A percentile compares a stretch with the other conserved stretches of the same genome.
phyloP scores from a whole-genome alignment of 805 yeast species.

The Zygotorulaspora florentina region DNA sequence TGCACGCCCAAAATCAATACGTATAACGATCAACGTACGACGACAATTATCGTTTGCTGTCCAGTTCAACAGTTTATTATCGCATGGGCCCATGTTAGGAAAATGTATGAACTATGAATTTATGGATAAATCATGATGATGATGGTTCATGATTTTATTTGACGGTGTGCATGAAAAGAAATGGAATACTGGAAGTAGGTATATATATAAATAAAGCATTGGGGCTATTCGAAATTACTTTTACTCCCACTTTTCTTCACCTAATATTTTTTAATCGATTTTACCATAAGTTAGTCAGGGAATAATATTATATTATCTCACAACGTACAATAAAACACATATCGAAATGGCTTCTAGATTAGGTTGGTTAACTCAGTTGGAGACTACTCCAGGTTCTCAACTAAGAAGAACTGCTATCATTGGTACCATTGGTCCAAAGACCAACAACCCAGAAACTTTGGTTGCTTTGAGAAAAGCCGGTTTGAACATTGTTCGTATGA shows the following conservation, averaged over 20 bases:
- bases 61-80: neutral
- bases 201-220: conserved; percentile 8
- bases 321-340: conserved; percentile 3
- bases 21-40: neutral
- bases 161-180: neutral
- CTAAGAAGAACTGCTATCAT: conserved; percentile 94
- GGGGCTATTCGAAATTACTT: conserved; percentile 1
- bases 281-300: conserved; percentile 2
- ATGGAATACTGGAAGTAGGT: neutral
- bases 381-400: conserved; percentile 73
- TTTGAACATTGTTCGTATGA: conserved; percentile 96
- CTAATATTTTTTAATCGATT: neutral
- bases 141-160: neutral
- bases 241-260: neutral
- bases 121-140: neutral
- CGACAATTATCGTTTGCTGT: neutral
- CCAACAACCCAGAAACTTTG: conserved; percentile 82
- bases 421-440: conserved; percentile 98
- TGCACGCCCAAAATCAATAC: neutral
- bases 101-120: neutral
- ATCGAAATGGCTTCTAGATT: conserved; percentile 48
- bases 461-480: conserved; percentile 94
- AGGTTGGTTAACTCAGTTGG: conserved; percentile 79
- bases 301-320: conserved; percentile 11
- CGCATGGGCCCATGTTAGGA: conserved; percentile 1